Evolutionary conservation across 1,139 yeast species (phyloP).

Genomic region (Suzukiozyma palmioleophila): DNA sequence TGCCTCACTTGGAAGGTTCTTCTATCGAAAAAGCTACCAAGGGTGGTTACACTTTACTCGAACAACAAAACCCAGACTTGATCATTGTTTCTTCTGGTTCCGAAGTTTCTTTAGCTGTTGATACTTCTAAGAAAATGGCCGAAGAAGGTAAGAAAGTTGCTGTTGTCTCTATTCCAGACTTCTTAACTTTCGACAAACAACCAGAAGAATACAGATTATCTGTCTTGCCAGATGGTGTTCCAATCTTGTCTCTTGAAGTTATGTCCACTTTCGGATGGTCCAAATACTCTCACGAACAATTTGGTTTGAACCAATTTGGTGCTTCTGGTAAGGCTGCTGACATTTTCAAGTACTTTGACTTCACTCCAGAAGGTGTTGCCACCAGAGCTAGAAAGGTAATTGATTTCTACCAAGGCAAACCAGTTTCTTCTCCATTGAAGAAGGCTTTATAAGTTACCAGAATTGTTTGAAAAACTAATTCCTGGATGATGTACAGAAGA

Average conservation of each 20-base stretch:
- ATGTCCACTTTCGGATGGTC: slow-evolving; percentile 91
- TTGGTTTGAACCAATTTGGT: slow-evolving; percentile 95
- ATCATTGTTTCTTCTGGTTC: slow-evolving; percentile 93
- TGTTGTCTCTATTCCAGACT: slow-evolving; percentile 92
- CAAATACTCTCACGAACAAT: slow-evolving; percentile 93
- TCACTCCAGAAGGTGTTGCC: slow-evolving; percentile 93
- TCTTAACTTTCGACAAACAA: slow-evolving; percentile 86
- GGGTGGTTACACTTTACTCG: slow-evolving; percentile 87
- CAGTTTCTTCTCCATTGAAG: slow-evolving; percentile 71
- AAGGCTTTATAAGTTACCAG: slow-evolving; percentile 53
- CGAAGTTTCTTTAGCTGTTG: slow-evolving; percentile 83
- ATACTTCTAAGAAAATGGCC: slow-evolving; percentile 61
- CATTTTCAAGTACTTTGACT: slow-evolving; percentile 80
- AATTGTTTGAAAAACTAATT: too few relatives aligned
- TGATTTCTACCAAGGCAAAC: slow-evolving; percentile 77
- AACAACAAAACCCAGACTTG: slow-evolving; percentile 65
- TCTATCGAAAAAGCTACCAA: slow-evolving; percentile 84
- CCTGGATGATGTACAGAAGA: background rate
- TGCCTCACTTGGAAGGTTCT: slow-evolving; percentile 95
- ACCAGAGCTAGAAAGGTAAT: slow-evolving; percentile 78
- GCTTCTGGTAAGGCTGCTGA: slow-evolving; percentile 90
- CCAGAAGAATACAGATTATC: slow-evolving; percentile 71
- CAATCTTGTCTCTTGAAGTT: slow-evolving; percentile 92
- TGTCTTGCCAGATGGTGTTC: slow-evolving; percentile 92
- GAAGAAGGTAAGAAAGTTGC: slow-evolving; percentile 70